These are phyloP conservation scores for Solanum infundibuliforme DNA, from an alignment of 257 asterid genomes.

Conservation along the genomic window DNA sequence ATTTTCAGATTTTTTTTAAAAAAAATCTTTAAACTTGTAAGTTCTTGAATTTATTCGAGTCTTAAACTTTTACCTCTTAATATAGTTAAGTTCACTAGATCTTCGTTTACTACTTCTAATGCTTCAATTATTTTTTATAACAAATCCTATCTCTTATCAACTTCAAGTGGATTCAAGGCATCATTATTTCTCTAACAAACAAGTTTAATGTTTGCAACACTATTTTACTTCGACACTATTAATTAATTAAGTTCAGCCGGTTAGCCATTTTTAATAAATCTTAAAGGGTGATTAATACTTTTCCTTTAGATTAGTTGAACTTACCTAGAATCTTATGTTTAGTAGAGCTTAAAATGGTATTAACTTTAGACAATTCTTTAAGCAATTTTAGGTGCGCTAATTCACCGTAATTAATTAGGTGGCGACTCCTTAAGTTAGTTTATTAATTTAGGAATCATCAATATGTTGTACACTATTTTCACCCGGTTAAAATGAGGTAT, in stretches of 20 bases:
- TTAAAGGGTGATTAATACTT: background rate
- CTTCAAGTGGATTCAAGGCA: background rate
- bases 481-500: background rate
- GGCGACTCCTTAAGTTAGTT: background rate
- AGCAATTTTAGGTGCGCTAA: background rate
- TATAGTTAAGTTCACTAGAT: background rate
- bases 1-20: too few species aligned
- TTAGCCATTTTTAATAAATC: background rate
- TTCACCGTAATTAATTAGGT: background rate
- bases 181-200: background rate
- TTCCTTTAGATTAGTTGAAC: background rate
- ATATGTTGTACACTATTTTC: background rate
- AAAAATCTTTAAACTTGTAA: background rate
- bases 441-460: background rate
- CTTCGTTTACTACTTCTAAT: background rate
- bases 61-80: background rate
- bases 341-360: background rate
- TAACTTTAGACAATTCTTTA: background rate
- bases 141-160: background rate
- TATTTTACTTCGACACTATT: background rate
- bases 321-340: too few species aligned
- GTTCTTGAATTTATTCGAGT: background rate
- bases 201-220: background rate
- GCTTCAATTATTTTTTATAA: background rate
- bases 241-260: background rate